phyloP scores from a whole-genome alignment of 352 stramenopile species.

The Pythium aquatile region DNA sequence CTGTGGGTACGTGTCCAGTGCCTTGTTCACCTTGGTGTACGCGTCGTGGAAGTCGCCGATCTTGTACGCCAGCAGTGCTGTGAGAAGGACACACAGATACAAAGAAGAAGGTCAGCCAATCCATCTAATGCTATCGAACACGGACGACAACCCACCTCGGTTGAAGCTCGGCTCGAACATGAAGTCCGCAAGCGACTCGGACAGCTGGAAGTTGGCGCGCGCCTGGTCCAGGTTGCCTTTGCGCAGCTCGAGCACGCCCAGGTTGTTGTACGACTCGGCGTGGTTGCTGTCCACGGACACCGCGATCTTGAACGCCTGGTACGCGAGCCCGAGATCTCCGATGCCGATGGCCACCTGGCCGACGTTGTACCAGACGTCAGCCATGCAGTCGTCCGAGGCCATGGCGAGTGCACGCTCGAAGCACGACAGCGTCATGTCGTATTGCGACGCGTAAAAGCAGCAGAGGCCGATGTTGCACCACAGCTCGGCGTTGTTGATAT shows the following conservation, averaged over 20 bases:
- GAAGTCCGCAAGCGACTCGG: slow-evolving; percentile 77
- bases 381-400: slow-evolving; percentile 88
- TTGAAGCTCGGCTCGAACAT: slow-evolving; percentile 94
- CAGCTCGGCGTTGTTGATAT: slow-evolving; percentile 88
- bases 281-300: slow-evolving; percentile 90
- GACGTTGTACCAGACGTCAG: slow-evolving; percentile 95
- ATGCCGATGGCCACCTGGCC: slow-evolving; percentile 92
- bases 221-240: slow-evolving; percentile 89
- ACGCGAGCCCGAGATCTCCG: slow-evolving; percentile 90
- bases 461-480: slow-evolving; percentile 95
- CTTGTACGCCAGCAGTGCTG: slow-evolving; percentile 90
- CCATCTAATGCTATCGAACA: not conserved
- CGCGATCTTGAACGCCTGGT: slow-evolving; percentile 94
- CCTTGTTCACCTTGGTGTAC: slow-evolving; percentile 84
- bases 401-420: slow-evolving; percentile 89
- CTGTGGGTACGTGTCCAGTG: slow-evolving; percentile 69
- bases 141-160: slow-evolving; percentile 38
- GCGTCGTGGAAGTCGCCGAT: slow-evolving; percentile 90
- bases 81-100: not conserved
- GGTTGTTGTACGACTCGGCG: slow-evolving; percentile 91
- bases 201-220: slow-evolving; percentile 77
- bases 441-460: slow-evolving; percentile 93
- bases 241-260: slow-evolving; percentile 88
- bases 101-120: not conserved
- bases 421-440: slow-evolving; percentile 94